A percentile compares a stretch with the other conserved stretches of the same genome.
phyloP scores from a whole-genome alignment of 2,329 filamentous ascomycete species.

The Orbilia brochopaga region DNA sequence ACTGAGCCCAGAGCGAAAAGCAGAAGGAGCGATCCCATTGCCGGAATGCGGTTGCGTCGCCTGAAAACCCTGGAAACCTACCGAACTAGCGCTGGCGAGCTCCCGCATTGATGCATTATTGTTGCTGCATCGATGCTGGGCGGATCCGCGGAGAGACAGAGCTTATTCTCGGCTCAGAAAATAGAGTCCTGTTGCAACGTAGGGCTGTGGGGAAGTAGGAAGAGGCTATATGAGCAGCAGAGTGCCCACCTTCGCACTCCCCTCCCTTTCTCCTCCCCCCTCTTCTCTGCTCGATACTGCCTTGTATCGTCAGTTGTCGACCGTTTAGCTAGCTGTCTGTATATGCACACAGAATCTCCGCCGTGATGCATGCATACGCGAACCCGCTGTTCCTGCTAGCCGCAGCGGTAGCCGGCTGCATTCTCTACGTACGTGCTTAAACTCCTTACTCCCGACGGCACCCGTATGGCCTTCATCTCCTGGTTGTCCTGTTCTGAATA shows the following conservation, averaged over 20 bases:
- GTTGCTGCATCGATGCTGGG: background rate
- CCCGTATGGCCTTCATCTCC: background rate
- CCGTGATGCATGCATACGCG: constrained; percentile 33
- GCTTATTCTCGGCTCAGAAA: background rate
- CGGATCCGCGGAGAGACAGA: background rate
- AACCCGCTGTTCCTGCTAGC: constrained; percentile 42
- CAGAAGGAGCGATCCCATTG: constrained; percentile 31
- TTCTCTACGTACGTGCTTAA: constrained; percentile 36
- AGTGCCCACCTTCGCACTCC: constrained; percentile 18
- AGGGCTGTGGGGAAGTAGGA: background rate
- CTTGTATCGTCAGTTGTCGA: constrained; percentile 31
- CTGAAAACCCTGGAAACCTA: background rate
- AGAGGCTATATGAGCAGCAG: background rate
- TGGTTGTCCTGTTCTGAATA: too few species aligned
- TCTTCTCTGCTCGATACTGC: background rate
- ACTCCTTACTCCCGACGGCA: background rate
- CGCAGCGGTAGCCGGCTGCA: constrained; percentile 24
- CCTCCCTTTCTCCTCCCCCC: constrained; percentile 11
- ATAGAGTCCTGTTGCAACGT: background rate
- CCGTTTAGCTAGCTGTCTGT: background rate
- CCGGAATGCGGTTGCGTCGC: constrained; percentile 21
- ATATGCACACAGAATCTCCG: constrained; percentile 28
- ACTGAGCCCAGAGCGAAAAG: constrained; percentile 10
- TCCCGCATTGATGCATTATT: constrained; percentile 4
- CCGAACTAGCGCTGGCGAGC: background rate